Evolutionary conservation across 1,284 basidiomycete genomes (phyloP).

Genomic region (Trichosporon ovoides): DNA sequence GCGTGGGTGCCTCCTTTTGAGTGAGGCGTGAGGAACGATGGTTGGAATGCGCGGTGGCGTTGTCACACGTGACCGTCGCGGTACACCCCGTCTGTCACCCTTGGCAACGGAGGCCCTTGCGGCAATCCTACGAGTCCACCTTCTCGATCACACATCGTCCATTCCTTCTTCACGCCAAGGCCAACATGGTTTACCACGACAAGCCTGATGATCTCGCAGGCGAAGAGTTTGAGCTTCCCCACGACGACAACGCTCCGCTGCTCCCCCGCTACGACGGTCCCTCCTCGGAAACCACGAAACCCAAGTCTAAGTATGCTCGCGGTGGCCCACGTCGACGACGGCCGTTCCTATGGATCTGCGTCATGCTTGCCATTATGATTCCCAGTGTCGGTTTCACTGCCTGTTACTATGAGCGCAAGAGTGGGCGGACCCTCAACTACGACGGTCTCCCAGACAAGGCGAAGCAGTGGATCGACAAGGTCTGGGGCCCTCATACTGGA

Average conservation of each 20-base stretch:
- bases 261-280: constrained; percentile 31
- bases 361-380: constrained; percentile 27
- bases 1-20: no score
- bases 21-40: not conserved
- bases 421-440: constrained; percentile 20
- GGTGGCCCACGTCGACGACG: constrained; percentile 4
- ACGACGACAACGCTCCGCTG: constrained; percentile 32
- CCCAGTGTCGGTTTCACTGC: constrained; percentile 24
- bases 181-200: constrained; percentile 14
- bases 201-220: constrained; percentile 18
- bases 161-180: not conserved
- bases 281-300: not conserved
- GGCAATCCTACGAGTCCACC: not conserved
- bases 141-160: not conserved
- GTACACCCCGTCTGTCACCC: not conserved
- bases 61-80: not conserved
- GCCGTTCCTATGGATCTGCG: constrained; percentile 26
- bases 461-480: constrained; percentile 33
- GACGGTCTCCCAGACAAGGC: constrained; percentile 32
- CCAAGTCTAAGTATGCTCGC: not conserved
- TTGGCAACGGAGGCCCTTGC: not conserved
- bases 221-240: constrained; percentile 36
- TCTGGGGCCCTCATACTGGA: constrained; percentile 15
- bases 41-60: not conserved
- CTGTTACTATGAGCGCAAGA: constrained; percentile 28